phyloP scores from a whole-genome alignment of 2,329 filamentous ascomycete species.

The Penicillium sp. region DNA sequence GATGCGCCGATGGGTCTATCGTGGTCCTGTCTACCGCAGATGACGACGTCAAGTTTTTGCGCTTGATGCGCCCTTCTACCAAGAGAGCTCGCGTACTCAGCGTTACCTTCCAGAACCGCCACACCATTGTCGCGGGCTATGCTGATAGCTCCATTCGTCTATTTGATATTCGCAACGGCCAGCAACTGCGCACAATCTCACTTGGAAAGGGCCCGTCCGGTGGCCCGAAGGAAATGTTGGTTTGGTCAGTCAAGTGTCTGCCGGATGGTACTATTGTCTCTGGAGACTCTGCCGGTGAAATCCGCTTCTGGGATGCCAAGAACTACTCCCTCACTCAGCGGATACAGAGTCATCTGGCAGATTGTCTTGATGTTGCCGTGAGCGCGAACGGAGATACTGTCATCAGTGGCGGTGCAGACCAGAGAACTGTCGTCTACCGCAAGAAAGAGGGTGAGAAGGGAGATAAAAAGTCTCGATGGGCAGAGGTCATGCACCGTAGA shows the following conservation, averaged over 20 bases:
- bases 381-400: constrained; percentile 78
- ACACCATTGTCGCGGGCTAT: constrained; percentile 83
- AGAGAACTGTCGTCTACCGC: constrained; percentile 79
- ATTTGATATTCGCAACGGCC: constrained; percentile 78
- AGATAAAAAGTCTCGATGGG: constrained; percentile 66
- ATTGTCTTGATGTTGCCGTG: constrained; percentile 82
- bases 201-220: constrained; percentile 74
- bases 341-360: constrained; percentile 81
- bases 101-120: constrained; percentile 81
- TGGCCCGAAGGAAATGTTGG: constrained; percentile 78
- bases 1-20: constrained; percentile 87
- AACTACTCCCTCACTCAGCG: constrained; percentile 86
- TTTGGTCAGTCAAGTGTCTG: constrained; percentile 90
- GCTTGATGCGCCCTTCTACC: constrained; percentile 71
- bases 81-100: constrained; percentile 89
- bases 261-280: constrained; percentile 87
- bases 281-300: constrained; percentile 89
- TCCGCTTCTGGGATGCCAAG: constrained; percentile 90
- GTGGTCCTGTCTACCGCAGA: constrained; percentile 85
- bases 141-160: constrained; percentile 94
- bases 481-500: constrained; percentile 77
- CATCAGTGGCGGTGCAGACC: constrained; percentile 88
- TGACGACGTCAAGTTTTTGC: constrained; percentile 75
- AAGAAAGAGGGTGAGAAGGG: constrained; percentile 51
- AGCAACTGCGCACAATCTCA: constrained; percentile 76